phyloP scores from a whole-genome alignment of 192 early-diverging fungal genomes.

The Paraglomus brasilianum region DNA sequence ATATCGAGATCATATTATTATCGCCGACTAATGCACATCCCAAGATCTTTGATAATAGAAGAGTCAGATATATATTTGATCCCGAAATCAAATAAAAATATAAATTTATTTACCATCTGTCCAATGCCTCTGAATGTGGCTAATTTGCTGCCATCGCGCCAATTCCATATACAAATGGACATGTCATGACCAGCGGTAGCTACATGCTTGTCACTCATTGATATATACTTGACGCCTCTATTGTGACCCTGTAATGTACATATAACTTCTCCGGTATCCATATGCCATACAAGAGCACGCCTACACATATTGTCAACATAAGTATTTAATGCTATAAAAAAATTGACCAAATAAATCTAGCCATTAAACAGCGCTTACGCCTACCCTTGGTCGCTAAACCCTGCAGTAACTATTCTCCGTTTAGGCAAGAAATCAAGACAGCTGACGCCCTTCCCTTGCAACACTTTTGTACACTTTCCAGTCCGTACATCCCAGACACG shows the following conservation, averaged over 20 bases:
- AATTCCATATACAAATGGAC: constrained; percentile 36
- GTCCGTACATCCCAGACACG: constrained; percentile 37
- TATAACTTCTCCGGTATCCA: constrained; percentile 35
- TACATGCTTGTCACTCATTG: constrained; percentile 35
- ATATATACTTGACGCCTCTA: constrained; percentile 34
- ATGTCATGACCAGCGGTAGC: constrained; percentile 38
- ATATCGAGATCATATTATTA: too few species aligned
- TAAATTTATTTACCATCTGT: constrained; percentile 30
- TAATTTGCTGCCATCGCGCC: constrained; percentile 32
- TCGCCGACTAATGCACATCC: too few species aligned
- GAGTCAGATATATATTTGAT: not conserved
- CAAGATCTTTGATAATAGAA: too few species aligned
- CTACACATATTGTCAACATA: not conserved
- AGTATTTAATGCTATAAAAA: not conserved
- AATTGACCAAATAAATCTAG: not conserved
- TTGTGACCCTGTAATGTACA: constrained; percentile 34
- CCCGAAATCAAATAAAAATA: not conserved
- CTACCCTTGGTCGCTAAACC: constrained; percentile 42
- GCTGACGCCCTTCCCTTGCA: constrained; percentile 37
- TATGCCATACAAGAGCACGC: constrained; percentile 35
- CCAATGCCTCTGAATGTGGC: constrained; percentile 38
- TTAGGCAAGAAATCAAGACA: constrained; percentile 35
- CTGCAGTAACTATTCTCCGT: constrained; percentile 31
- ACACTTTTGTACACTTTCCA: constrained; percentile 38
- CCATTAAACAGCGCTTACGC: not conserved